Percentiles rank a stretch among this genome's conserved stretches.
These are phyloP conservation scores for Aspergillus niger DNA, from an alignment of 2,329 filamentous ascomycete species.

Conservation along the genomic window DNA sequence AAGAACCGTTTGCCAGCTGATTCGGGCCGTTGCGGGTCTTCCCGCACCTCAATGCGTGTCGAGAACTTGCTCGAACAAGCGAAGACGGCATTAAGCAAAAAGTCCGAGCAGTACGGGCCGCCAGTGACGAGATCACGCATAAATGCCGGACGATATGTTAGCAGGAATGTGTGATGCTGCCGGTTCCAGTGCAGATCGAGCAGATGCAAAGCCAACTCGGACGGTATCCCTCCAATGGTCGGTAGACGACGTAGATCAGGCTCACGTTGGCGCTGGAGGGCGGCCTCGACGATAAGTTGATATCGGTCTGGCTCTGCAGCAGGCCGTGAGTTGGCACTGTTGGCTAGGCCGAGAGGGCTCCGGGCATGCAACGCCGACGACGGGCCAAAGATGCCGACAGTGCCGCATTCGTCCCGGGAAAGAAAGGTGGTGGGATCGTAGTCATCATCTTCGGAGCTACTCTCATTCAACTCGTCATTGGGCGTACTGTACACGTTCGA, in stretches of 20 bases:
- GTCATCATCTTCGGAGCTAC: constrained; percentile 5
- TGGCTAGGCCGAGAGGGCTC: neutral
- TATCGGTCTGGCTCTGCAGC: constrained; percentile 5
- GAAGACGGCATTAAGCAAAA: constrained; percentile 56
- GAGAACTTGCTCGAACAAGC: constrained; percentile 53
- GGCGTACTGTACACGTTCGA: neutral
- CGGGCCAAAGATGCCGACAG: constrained; percentile 7
- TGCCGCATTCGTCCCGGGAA: constrained; percentile 10
- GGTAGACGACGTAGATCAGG: constrained; percentile 1
- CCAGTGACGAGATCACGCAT: constrained; percentile 49
- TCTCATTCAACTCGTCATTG: neutral
- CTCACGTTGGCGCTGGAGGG: constrained; percentile 50
- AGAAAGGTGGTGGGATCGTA: constrained; percentile 10
- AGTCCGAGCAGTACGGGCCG: constrained; percentile 56
- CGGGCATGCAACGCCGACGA: constrained; percentile 9
- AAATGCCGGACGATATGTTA: constrained; percentile 57
- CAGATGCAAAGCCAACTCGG: constrained; percentile 55
- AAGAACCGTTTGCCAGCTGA: constrained; percentile 55
- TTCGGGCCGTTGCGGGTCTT: constrained; percentile 48
- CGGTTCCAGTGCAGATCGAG: constrained; percentile 57
- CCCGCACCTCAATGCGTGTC: constrained; percentile 48
- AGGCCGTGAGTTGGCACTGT: neutral
- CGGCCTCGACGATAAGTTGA: constrained; percentile 7
- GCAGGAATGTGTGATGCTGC: constrained; percentile 52
- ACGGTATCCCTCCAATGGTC: constrained; percentile 57